Evolutionary conservation across 176 grass and related monocot genomes (phyloP), one percentile per base, ranked within the genome.

Genomic region (Eleusine coracana): DNA sequence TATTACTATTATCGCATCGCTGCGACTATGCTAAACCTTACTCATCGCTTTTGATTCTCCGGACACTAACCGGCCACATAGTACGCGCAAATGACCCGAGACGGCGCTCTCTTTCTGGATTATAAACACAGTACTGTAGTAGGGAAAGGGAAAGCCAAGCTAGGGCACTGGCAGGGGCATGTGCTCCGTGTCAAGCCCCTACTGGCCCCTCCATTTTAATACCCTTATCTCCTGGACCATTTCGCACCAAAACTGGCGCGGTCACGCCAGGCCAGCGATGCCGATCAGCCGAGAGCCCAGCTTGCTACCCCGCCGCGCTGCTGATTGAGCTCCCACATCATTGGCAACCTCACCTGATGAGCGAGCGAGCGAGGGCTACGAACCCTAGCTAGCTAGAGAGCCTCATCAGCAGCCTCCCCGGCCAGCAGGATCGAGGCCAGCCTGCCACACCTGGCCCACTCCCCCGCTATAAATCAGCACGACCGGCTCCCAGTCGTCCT

Each of bases 171-270:
- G 23, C 44, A 77, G 38, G 78, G 66, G 41, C 83, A 83, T 78
- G 84, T 83, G 88, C 83, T 82, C 18, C 83, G 83, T 86, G 83
- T 90, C 88, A 86, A 83, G 12, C 58, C 79, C 74, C 60, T 82
- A 83, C 74, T 73, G 68, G 79, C 79, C 61, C 48, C 61, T 28
- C 60, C 41, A 34, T 74, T 83, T 86, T 86, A 86, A 86, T 83
- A 86, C 46, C 56, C 59, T 90, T 90, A 86, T 83, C 74, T 68
- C 73, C 80, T 67, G 73, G 67, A 15, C 59, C 62, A 16, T 34
- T 34, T 34, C 58, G n/a, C 58, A 25, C n/a, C 58, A 11, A 61
- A 61, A 61, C 58, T 61, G 7, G 58, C 58, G 10, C n/a, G n/a
- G 59, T 36, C 63, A 60, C 5, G 62, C 10, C 58, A 25, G 27